Evolutionary conservation across 148 eudicot genomes (phyloP).

Genomic region (Pharnaceum exiguum): DNA sequence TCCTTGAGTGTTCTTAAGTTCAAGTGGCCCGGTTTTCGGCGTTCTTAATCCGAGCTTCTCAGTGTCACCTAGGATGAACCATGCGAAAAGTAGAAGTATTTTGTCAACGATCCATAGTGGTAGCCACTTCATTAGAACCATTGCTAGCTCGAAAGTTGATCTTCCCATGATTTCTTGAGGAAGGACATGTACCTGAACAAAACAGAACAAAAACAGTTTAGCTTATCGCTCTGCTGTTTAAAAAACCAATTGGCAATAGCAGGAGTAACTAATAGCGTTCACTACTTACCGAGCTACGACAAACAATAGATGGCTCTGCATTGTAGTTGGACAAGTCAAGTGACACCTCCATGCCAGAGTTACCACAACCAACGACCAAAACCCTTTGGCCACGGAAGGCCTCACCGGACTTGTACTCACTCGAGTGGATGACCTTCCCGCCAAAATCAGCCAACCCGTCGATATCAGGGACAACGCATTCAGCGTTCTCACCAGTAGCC

Average conservation of each 20-base stretch:
- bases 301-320: conserved; percentile 69
- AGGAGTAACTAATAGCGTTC: background rate
- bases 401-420: conserved; percentile 79
- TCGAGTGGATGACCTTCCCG: conserved; percentile 71
- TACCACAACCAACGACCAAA: conserved; percentile 88
- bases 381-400: conserved; percentile 51
- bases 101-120: conserved; percentile 86
- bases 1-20: conserved; percentile 69
- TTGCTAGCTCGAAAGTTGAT: conserved; percentile 70
- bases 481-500: conserved; percentile 94
- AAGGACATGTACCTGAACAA: conserved; percentile 64
- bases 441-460: conserved; percentile 54
- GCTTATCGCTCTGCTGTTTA: conserved; percentile 46
- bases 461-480: conserved; percentile 61
- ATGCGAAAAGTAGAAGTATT: conserved; percentile 48
- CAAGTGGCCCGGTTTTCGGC: conserved; percentile 66
- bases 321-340: conserved; percentile 80
- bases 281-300: conserved; percentile 70
- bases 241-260: background rate
- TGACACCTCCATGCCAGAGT: conserved; percentile 92
- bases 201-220: background rate
- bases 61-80: conserved; percentile 59
- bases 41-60: conserved; percentile 57
- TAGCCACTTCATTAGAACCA: conserved; percentile 65
- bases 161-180: conserved; percentile 75